Evolutionary conservation across 129 eudicot species (phyloP).

Genomic region (Lonicera japonica): DNA sequence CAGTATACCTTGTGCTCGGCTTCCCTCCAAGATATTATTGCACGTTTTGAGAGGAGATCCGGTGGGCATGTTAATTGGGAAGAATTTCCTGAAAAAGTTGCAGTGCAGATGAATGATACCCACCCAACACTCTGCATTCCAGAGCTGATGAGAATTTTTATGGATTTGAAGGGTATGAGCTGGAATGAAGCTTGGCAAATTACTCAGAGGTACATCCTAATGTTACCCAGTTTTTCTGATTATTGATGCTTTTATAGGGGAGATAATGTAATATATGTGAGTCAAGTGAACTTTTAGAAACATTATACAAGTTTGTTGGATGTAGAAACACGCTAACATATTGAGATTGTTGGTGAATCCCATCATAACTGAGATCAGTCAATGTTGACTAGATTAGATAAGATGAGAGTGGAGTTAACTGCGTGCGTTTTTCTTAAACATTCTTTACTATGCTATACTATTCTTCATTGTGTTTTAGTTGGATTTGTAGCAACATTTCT

Average conservation of each 20-base stretch:
- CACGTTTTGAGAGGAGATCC: constrained; percentile 82
- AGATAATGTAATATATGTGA: not conserved
- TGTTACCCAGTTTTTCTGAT: not conserved
- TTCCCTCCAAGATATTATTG: constrained; percentile 85
- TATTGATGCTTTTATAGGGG: not conserved
- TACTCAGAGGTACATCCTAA: constrained; percentile 59
- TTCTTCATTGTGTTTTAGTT: not conserved
- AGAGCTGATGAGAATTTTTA: constrained; percentile 82
- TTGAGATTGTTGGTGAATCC: not conserved
- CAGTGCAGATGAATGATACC: constrained; percentile 98
- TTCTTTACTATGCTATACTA: too few relatives aligned
- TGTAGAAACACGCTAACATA: not conserved
- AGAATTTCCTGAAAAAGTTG: constrained; percentile 82
- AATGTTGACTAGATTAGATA: not conserved
- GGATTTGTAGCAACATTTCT: too few relatives aligned
- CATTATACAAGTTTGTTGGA: not conserved
- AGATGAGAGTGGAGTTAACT: too few relatives aligned
- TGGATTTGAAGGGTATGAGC: constrained; percentile 82
- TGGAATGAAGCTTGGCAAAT: constrained; percentile 93
- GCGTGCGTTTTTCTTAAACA: too few relatives aligned
- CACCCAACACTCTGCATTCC: constrained; percentile 98
- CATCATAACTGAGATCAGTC: not conserved
- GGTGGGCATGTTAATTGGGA: constrained; percentile 60
- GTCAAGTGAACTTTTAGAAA: not conserved
- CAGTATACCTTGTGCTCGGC: constrained; percentile 95